Evolutionary conservation across 1,284 basidiomycete species (phyloP).

Genomic region (Rhodofomes roseus): DNA sequence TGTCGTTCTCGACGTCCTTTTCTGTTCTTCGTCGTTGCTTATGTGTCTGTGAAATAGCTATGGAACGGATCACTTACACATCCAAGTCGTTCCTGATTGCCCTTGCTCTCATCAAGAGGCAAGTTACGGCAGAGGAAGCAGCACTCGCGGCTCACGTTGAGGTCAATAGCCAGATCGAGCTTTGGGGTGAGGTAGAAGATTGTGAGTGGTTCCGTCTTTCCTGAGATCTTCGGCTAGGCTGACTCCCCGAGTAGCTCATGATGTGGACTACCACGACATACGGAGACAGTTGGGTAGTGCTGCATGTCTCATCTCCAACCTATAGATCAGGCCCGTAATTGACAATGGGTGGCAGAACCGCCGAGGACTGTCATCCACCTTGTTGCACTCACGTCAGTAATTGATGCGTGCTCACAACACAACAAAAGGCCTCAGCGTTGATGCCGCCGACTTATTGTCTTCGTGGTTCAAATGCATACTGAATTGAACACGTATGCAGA

Average conservation of each 20-base stretch:
- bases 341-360: not conserved
- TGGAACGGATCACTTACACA: conserved; percentile 89
- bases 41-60: conserved; percentile 46
- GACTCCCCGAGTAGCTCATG: conserved; percentile 63
- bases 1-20: conserved; percentile 21
- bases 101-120: conserved; percentile 78
- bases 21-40: not conserved
- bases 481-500: not conserved
- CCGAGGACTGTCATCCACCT: not conserved
- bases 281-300: conserved; percentile 85
- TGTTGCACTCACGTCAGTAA: not conserved
- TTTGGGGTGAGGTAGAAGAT: conserved; percentile 99
- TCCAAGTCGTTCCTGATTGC: conserved; percentile 92
- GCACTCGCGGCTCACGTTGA: conserved; percentile 88
- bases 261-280: conserved; percentile 95
- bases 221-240: not conserved
- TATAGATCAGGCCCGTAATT: conserved; percentile 2
- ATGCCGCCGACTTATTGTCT: too few relatives aligned
- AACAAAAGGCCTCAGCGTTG: too few relatives aligned
- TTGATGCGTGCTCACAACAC: too few relatives aligned
- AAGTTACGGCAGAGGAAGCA: conserved; percentile 81
- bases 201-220: conserved; percentile 54
- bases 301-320: conserved; percentile 45
- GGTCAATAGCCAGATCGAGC: conserved; percentile 91
- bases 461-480: too few relatives aligned